These are phyloP conservation scores for Citrus glauca DNA, from an alignment of 345 rosid species.

Conservation along the genomic window DNA sequence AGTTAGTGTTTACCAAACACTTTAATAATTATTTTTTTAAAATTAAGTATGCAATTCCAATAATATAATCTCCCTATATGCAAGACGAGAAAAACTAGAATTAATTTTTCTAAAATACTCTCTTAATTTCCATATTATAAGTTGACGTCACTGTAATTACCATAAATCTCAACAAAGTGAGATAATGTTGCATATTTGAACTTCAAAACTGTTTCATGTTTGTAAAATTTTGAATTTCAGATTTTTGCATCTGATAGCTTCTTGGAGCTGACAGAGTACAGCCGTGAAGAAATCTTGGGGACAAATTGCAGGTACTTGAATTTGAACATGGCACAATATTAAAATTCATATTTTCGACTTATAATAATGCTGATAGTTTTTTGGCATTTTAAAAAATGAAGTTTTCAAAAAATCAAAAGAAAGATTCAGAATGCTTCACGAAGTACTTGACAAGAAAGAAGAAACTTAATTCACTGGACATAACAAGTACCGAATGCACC, in stretches of 20 bases:
- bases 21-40: too few species aligned
- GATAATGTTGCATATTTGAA: not conserved
- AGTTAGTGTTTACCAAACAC: too few species aligned
- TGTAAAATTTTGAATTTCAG: conserved; percentile 33
- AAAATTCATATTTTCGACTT: not conserved
- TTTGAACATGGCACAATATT: not conserved
- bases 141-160: too few species aligned
- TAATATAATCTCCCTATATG: too few species aligned
- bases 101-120: too few species aligned
- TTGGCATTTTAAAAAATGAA: not conserved
- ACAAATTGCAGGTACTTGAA: conserved; percentile 80
- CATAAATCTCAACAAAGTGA: not conserved
- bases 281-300: conserved; percentile 96
- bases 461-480: not conserved
- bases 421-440: not conserved
- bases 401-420: not conserved
- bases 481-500: not conserved
- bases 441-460: not conserved
- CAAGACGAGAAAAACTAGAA: too few species aligned
- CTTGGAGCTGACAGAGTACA: conserved; percentile 93
- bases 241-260: conserved; percentile 98
- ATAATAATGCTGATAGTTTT: not conserved
- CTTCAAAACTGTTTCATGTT: not conserved
- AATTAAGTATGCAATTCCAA: too few species aligned
- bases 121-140: too few species aligned